phyloP scores from a whole-genome alignment of 257 asterid genomes.

The Solanum okadae region DNA sequence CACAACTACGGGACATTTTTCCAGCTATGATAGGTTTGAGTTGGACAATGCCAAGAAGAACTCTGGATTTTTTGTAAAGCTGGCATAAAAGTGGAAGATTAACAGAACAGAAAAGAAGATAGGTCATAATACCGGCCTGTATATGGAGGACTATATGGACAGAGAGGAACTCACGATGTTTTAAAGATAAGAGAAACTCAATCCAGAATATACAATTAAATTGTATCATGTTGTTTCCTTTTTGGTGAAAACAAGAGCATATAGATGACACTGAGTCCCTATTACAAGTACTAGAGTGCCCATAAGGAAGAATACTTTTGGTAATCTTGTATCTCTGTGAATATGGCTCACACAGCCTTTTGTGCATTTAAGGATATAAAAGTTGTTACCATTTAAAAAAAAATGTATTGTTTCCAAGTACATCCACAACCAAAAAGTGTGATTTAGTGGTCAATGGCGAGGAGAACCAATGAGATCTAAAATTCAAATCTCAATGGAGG shows the following conservation, averaged over 20 bases:
- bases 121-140: not conserved
- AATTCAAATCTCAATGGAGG: not conserved
- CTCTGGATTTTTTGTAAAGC: not conserved
- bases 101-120: not conserved
- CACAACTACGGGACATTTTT: not conserved
- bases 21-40: not conserved
- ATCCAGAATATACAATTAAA: not conserved
- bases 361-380: not conserved
- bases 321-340: not conserved
- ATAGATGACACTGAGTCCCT: not conserved
- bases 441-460: not conserved
- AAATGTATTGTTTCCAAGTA: not conserved
- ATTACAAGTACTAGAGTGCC: not conserved
- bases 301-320: not conserved
- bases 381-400: not conserved
- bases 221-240: not conserved
- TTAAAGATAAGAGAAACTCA: not conserved
- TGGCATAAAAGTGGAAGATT: not conserved
- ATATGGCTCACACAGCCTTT: not conserved
- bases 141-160: not conserved
- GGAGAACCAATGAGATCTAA: not conserved
- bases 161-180: not conserved
- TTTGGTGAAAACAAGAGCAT: not conserved
- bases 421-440: not conserved
- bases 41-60: not conserved